Evolutionary conservation across 805 yeast genomes (phyloP).

Genomic region (Starmerella roubikii): DNA sequence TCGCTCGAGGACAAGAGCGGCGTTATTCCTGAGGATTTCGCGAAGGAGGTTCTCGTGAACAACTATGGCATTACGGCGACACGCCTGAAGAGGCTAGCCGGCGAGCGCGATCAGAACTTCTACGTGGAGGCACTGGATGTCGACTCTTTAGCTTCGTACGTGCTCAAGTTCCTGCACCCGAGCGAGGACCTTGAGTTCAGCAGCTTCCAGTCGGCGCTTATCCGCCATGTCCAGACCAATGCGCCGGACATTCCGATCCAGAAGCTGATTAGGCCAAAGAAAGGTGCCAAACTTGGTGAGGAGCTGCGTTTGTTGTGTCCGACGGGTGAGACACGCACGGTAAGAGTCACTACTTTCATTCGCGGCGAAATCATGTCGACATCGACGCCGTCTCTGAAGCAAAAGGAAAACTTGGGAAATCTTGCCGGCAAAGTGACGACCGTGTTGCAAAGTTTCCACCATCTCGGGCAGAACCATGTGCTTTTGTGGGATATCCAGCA

Average conservation of each 20-base stretch:
- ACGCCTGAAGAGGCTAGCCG: constrained; percentile 1
- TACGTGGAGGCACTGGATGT: not conserved
- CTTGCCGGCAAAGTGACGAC: constrained; percentile 6
- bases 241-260: constrained; percentile 10
- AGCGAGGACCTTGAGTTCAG: constrained; percentile 8
- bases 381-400: not conserved
- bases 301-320: constrained; percentile 1
- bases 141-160: not conserved
- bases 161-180: constrained; percentile 13
- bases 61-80: constrained; percentile 1
- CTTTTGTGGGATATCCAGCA: constrained; percentile 14
- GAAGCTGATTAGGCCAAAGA: constrained; percentile 1
- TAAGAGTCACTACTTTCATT: constrained; percentile 7
- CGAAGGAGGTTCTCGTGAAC: constrained; percentile 1
- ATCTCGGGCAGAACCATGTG: constrained; percentile 7
- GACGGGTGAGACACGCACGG: constrained; percentile 2
- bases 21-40: not conserved
- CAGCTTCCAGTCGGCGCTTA: constrained; percentile 6
- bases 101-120: constrained; percentile 12
- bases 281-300: not conserved
- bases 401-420: constrained; percentile 4
- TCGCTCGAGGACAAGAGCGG: not conserved
- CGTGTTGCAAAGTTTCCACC: constrained; percentile 6
- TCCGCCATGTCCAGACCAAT: constrained; percentile 1
- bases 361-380: constrained; percentile 4